phyloP scores from a whole-genome alignment of 805 yeast genomes.

The Hanseniaspora clermontiae region DNA sequence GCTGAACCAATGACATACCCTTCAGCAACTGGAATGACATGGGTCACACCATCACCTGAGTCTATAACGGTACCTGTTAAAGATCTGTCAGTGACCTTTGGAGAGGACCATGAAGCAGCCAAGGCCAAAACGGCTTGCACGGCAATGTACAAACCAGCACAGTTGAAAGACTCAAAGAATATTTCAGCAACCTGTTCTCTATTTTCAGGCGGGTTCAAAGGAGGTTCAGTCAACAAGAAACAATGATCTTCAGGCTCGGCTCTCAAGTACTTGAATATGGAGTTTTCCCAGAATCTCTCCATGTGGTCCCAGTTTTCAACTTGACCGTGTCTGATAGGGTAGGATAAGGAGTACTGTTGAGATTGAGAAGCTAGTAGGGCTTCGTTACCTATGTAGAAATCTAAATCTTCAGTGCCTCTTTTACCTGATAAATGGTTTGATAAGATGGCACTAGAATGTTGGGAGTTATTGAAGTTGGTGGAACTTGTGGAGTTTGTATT shows the following conservation, averaged over 20 bases:
- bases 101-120: conserved; percentile 98
- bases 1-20: conserved; percentile 98
- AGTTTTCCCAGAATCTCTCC: conserved; percentile 98
- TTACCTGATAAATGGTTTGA: conserved; percentile 43
- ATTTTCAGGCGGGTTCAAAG: conserved; percentile 98
- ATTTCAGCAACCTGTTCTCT: conserved; percentile 98
- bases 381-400: conserved; percentile 91
- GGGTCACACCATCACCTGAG: conserved; percentile 98
- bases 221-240: conserved; percentile 92
- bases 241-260: conserved; percentile 99
- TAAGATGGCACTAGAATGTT: conserved; percentile 20
- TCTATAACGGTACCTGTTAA: conserved; percentile 97
- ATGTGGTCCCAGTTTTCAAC: conserved; percentile 99
- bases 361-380: conserved; percentile 87
- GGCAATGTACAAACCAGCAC: conserved; percentile 96
- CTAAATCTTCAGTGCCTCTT: conserved; percentile 86
- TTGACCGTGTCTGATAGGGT: conserved; percentile 96
- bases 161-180: conserved; percentile 96
- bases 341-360: conserved; percentile 71
- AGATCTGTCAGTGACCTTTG: conserved; percentile 88
- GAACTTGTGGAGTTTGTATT: conserved; percentile 29
- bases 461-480: conserved; percentile 24
- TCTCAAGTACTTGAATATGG: conserved; percentile 88
- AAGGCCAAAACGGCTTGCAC: conserved; percentile 97
- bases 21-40: conserved; percentile 97